Percentiles rank a stretch among this genome's conserved stretches.
phyloP scores from a whole-genome alignment of 495 filamentous ascomycete species.

The Annulohypoxylon nitens region DNA sequence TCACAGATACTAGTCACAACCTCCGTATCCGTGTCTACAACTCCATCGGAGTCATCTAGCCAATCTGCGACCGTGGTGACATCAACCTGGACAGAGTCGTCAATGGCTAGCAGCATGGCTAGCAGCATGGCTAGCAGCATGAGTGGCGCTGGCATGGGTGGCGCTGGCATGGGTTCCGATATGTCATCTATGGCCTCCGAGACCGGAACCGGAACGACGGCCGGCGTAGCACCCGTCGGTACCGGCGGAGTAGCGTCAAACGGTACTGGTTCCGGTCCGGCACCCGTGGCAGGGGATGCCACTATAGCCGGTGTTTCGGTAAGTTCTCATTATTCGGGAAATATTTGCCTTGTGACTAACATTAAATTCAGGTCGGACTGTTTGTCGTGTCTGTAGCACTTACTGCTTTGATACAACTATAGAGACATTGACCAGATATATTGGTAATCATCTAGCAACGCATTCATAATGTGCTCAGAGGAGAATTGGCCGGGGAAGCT shows the following conservation, averaged over 20 bases:
- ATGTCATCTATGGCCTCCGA: constrained; percentile 24
- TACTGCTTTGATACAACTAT: constrained; percentile 40
- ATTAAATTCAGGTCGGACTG: constrained; percentile 32
- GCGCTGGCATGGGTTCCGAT: constrained; percentile 6
- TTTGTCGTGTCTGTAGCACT: constrained; percentile 36
- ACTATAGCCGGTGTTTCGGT: constrained; percentile 40
- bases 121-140: not conserved
- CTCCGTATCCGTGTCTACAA: constrained; percentile 2
- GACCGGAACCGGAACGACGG: constrained; percentile 21
- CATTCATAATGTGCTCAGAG: not conserved
- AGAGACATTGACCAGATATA: not conserved
- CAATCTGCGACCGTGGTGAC: constrained; percentile 10
- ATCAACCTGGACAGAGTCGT: constrained; percentile 24
- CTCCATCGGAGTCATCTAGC: constrained; percentile 1
- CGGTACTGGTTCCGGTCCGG: constrained; percentile 23
- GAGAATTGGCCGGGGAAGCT: not conserved
- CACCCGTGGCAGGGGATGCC: constrained; percentile 25
- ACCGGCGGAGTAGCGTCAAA: constrained; percentile 33
- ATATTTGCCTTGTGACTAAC: constrained; percentile 24
- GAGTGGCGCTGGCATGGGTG: constrained; percentile 12
- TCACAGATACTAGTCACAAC: constrained; percentile 10
- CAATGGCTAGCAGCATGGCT: constrained; percentile 17
- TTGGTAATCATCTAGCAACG: not conserved
- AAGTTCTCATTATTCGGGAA: constrained; percentile 4
- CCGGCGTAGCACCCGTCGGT: constrained; percentile 31